Base-by-base conservation (phyloP, 176 grass and related monocot genomes). In the Dendrocalamus sinicus region DNA sequence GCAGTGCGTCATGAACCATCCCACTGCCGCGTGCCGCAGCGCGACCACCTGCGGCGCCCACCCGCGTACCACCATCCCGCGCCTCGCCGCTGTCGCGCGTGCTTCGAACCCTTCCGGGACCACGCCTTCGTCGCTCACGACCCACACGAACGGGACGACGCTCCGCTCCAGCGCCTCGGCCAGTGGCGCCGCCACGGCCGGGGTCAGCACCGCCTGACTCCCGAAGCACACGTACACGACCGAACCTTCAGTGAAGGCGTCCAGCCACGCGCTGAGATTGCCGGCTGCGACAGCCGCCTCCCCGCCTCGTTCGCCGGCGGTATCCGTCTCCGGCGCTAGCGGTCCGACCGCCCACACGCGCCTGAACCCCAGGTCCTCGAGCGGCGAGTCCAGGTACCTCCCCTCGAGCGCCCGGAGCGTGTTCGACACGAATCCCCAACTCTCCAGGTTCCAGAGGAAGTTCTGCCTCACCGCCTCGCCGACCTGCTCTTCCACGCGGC, bases 31-130 rank as follows among this genome's bases (percentile, higher is more conserved):
- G 67, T 97, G 91, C 24, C 86, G 84, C 89, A 97, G 86, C 52
- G 67, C 77, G 1, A 82, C 89, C 82, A 93, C 86, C 84, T 97
- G 91, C n/a, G 89, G 92, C 15, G 90, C 92, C 95, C 92, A 94
- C 70, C 90, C 86, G 44, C 74, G 73, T 28, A 92, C 80, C 19
- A 97, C 86, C 84, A 76, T 48, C n/a, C 88, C 76, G 16, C 67
- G 68, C 35, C 62, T 72, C n/a, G 86, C 79, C 23, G 75, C 81
- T 55, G 62, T 13, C 22, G 82, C 80, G 20, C 81, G 81, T 11
- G 69, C 83, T 75, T 88, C 91, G 80, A 97, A 95, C 24, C 91
- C 83, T 37, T 88, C 85, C 7, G 91, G 95, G 37, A 97, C 26
- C 26, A 43, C 22, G 65, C 32, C 51, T 9, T 72, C 88, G 7